A percentile compares a stretch with the other conserved stretches of the same genome.
Conservation (phyloP, 192 early-diverging fungal genomes). For the Coemansia sp. region DNA sequence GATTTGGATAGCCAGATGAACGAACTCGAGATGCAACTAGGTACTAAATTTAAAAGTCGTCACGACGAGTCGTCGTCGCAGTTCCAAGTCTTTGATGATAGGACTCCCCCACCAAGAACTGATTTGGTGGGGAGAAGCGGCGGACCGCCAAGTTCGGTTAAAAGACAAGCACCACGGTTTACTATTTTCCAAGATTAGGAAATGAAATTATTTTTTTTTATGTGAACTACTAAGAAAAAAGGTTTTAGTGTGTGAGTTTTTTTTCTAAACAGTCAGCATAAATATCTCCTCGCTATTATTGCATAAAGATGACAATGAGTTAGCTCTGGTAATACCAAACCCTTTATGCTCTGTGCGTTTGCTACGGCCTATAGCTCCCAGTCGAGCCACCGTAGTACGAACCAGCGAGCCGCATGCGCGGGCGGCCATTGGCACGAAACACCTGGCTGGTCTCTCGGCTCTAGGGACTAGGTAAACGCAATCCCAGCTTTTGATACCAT, state of each 20-base stretch:
- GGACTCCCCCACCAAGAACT: neutral
- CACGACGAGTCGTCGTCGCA: neutral
- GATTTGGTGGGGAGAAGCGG: no score
- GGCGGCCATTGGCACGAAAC: neutral
- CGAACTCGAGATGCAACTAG: constrained; percentile 41
- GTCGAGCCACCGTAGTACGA: neutral
- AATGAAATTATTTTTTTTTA: neutral
- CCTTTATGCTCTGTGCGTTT: neutral
- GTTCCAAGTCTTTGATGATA: neutral
- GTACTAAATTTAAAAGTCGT: constrained; percentile 5
- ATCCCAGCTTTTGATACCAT: constrained; percentile 32
- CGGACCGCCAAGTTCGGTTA: neutral
- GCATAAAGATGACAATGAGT: neutral
- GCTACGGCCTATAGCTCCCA: neutral
- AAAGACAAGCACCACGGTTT: neutral
- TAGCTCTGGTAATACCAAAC: neutral
- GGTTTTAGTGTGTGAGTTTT: neutral
- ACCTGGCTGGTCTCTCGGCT: neutral
- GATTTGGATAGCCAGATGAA: constrained; percentile 43
- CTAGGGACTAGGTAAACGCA: constrained; percentile 15
- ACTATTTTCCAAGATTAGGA: neutral
- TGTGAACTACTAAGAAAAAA: neutral
- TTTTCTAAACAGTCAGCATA: neutral
- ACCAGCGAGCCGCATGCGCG: neutral
- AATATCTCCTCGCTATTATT: neutral